Evolutionary conservation across 257 asterid genomes (phyloP), one percentile per base, ranked within the genome.

Genomic region (Salvia miltiorrhiza): DNA sequence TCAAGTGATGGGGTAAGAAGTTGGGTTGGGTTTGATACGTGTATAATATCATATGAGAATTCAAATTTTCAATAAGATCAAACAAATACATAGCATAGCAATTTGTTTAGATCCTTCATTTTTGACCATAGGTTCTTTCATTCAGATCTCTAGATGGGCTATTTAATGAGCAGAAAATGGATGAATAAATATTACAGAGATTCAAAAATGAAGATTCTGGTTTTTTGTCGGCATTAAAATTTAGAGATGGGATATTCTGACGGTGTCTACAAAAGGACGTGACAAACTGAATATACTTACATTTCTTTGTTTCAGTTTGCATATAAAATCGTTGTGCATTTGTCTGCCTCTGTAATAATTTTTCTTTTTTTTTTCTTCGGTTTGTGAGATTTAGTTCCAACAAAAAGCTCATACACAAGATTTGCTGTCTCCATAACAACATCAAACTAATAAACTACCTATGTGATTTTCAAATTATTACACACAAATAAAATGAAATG

Each of bases 231-330:
- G 44, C 67, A 64, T 64, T 11, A 55, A 60, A 37, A 37, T 17
- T 26, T 26, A 26, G 53, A 55, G 30, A 73, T 73, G 72, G 77
- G 72, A 63, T 53, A 63, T 53, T 50, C 59, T 19, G 60, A 39
- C 44, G 19, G 12, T 73, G 72, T 63, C 63, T 28, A 60, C 79
- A 67, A 68, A 68, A 60, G 10, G 71, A 61, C 75, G 61, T 26
- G 78, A 60, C 74, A 74, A 28, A 24, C 41, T 73, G 78, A 48
- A 48, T 59, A 60, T 40, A n/a, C 10, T 43, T 53, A 30, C 65
- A 67, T 68, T 74, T 61, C 59, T 37, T 1, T 74, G 79, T 67
- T 74, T 32, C 28, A 67, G 7, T 67, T 41, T 67, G 65, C 64
- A 49, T 66, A 3, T 48, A n/a, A 35, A 24, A 73, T 30, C 17